Evolutionary conservation across 192 early-diverging fungal species (phyloP), one percentile per base, ranked within the genome.

Genomic region (Mortierella claussenii): DNA sequence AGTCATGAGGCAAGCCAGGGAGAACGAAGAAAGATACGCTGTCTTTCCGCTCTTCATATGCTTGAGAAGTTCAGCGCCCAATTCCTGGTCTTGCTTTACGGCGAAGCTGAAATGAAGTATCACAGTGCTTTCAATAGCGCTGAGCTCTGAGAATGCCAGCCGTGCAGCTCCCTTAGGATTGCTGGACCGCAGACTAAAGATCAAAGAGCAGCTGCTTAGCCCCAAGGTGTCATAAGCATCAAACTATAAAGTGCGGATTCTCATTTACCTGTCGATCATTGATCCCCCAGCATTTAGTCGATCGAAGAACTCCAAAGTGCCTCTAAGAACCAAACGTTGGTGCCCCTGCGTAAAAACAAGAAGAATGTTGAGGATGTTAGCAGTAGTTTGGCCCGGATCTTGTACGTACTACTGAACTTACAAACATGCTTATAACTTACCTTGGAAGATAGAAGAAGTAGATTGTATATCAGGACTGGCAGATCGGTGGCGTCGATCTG

Each of bases 41-140:
- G 59, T 48, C 55, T 71, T 80, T 18, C 81, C 79, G 20, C 55
- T 71, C 31, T 83, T 85, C 33, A 83, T 83, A 17, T 82, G 84
- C 42, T 86, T 89, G 32, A 87, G 67, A 18, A 89, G 70, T 51
- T 85, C 85, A 2, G 32, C 57, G 10, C 87, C 87, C 28, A 88
- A 55, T 48, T 86, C 83, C 78, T 90, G 87, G 73, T 93, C 90
- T 71, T 93, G 92, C 50, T 88, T 89, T 27, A 91, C 84, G 24
- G 85, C 87, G 57, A 89, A 92, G 63, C 81, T 85, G 34, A 93
- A 81, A 56, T 93, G 90, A 48, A 92, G 81, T 68, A 93, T 85
- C 10, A 89, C 87, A 0, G 87, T 89, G 24, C 89, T 90, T 56
- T 91, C 88, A 32, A 88, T 86, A 5, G 82, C 85, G 42, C 80